phyloP scores from a whole-genome alignment of 129 eudicot species.

The Smallanthus sonchifolius region DNA sequence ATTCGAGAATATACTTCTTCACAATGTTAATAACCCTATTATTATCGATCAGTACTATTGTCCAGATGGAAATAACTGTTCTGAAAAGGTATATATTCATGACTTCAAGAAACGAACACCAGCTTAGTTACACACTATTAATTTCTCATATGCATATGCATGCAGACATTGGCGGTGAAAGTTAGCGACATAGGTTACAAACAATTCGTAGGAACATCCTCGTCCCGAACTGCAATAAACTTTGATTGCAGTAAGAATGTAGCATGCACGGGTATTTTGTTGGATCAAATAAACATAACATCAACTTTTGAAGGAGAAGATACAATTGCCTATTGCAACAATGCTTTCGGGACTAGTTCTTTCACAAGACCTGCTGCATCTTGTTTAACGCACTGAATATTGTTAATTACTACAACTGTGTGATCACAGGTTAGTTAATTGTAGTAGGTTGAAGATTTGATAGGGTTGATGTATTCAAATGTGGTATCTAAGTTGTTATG shows the following conservation, averaged over 20 bases:
- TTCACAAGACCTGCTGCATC: slow-evolving; percentile 20
- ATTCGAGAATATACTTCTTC: slow-evolving; percentile 31
- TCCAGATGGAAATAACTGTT: neutral
- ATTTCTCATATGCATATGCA: neutral
- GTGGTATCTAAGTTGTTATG: neutral
- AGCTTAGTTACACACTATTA: no score
- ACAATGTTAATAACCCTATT: slow-evolving; percentile 43
- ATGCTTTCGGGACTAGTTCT: slow-evolving; percentile 31
- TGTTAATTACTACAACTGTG: neutral
- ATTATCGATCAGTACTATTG: slow-evolving; percentile 52
- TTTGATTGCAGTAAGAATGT: slow-evolving; percentile 40
- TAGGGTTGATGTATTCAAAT: neutral
- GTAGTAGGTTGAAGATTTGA: neutral
- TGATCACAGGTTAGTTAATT: neutral
- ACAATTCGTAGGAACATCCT: slow-evolving; percentile 39
- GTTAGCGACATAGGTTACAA: slow-evolving; percentile 37
- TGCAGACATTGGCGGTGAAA: slow-evolving; percentile 44
- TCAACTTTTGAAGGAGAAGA: slow-evolving; percentile 7
- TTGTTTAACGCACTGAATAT: slow-evolving; percentile 19
- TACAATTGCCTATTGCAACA: slow-evolving; percentile 26
- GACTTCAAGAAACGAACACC: neutral
- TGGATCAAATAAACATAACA: slow-evolving; percentile 37
- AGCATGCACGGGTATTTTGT: slow-evolving; percentile 35
- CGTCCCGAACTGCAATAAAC: slow-evolving; percentile 28
- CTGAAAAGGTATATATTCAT: neutral